These are phyloP conservation scores for Fusarium sp. DNA, from an alignment of 2,329 filamentous ascomycete species.

Conservation along the genomic window DNA sequence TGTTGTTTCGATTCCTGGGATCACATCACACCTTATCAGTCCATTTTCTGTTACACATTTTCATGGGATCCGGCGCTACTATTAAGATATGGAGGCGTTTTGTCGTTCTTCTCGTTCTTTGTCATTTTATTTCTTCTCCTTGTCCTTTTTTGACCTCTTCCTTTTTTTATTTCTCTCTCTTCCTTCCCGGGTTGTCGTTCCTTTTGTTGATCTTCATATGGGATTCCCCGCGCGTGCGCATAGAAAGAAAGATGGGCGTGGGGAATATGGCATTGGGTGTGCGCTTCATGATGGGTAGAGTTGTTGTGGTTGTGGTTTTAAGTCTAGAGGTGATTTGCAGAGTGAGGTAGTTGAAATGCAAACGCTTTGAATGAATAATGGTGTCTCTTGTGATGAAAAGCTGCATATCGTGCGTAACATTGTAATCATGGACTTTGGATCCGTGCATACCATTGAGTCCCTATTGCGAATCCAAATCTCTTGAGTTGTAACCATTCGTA, in stretches of 20 bases:
- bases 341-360: slow-evolving; percentile 43
- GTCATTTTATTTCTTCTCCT: slow-evolving; percentile 35
- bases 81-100: slow-evolving; percentile 44
- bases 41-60: slow-evolving; percentile 26
- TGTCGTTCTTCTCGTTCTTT: slow-evolving; percentile 34
- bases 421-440: not conserved
- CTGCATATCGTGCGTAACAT: not conserved
- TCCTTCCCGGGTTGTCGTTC: slow-evolving; percentile 27
- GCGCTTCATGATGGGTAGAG: slow-evolving; percentile 41
- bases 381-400: not conserved
- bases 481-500: slow-evolving; percentile 32
- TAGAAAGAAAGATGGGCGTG: slow-evolving; percentile 26
- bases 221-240: slow-evolving; percentile 18
- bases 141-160: slow-evolving; percentile 20
- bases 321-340: slow-evolving; percentile 39
- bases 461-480: not conserved
- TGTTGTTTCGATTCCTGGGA: slow-evolving; percentile 35
- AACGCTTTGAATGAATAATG: slow-evolving; percentile 41
- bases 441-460: not conserved
- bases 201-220: slow-evolving; percentile 19
- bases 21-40: slow-evolving; percentile 25
- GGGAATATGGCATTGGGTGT: slow-evolving; percentile 30
- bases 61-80: slow-evolving; percentile 49
- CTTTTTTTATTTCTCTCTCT: slow-evolving; percentile 14
- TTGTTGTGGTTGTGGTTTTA: slow-evolving; percentile 9